phyloP scores from a whole-genome alignment of 1,284 basidiomycete species.

The Leccinum griseonigrum region DNA sequence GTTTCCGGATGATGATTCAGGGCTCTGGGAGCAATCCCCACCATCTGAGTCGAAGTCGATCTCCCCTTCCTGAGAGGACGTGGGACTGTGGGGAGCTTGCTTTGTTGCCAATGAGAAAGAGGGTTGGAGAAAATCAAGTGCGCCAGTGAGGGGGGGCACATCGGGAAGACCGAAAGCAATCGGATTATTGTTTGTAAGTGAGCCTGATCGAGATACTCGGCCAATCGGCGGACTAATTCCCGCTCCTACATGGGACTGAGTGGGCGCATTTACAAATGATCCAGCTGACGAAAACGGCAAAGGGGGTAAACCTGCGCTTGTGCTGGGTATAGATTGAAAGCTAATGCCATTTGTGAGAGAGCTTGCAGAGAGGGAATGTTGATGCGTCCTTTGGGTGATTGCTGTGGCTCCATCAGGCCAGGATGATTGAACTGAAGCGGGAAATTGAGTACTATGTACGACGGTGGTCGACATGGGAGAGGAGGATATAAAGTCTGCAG shows the following conservation, averaged over 20 bases:
- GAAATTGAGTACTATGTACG: slow-evolving; percentile 23
- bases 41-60: slow-evolving; percentile 42
- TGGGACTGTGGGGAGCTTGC: slow-evolving; percentile 28
- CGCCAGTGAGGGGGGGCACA: slow-evolving; percentile 24
- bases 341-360: slow-evolving; percentile 32
- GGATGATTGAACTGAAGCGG: slow-evolving; percentile 24
- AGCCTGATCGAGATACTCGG: slow-evolving; percentile 63
- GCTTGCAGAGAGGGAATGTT: slow-evolving; percentile 35
- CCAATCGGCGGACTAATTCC: slow-evolving; percentile 44
- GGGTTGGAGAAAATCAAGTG: slow-evolving; percentile 34
- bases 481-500: slow-evolving; percentile 27
- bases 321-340: slow-evolving; percentile 36
- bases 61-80: slow-evolving; percentile 42
- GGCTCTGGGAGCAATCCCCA: slow-evolving; percentile 30
- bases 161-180: slow-evolving; percentile 43
- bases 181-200: slow-evolving; percentile 48
- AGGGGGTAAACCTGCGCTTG: slow-evolving; percentile 28
- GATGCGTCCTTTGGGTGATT: slow-evolving; percentile 33
- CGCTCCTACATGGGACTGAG: slow-evolving; percentile 21
- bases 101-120: slow-evolving; percentile 16
- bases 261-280: slow-evolving; percentile 28
- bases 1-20: slow-evolving; percentile 29
- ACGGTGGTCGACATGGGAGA: slow-evolving; percentile 22
- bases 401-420: slow-evolving; percentile 29
- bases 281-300: slow-evolving; percentile 34